Evolutionary conservation across 2,329 filamentous ascomycete genomes (phyloP), one percentile per base, ranked within the genome.

Genomic region (Fusarium longipes): DNA sequence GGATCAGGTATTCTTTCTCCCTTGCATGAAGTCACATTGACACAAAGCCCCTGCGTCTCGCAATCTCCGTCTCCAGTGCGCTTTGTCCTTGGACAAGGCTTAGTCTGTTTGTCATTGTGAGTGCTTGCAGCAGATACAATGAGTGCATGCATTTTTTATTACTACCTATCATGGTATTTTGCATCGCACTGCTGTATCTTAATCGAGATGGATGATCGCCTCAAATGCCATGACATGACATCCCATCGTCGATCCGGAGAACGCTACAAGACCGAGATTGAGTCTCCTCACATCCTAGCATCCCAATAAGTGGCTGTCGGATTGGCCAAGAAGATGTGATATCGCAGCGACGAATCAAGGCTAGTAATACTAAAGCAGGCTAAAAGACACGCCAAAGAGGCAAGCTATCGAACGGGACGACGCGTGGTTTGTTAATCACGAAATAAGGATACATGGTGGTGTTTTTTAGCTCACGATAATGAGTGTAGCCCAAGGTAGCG

Each of bases 21-120:
- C 66, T 67, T 69, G 49, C 66, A 25, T 47, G 20, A 29, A 47
- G 62, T 68, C 66, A 69, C 65, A 65, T 63, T 67, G 57, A 63
- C 61, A 66, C 43, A 48, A 48, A 40, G 35, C 61, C 66, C 65
- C 57, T 68, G 65, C 65, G 66, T 66, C 18, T 40, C 60, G 44
- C 29, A 36, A 61, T 66, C 36, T 66, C 64, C 42, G 50, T 29
- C 29, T 51, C 49, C 17, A 36, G 10, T 45, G 47, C 27, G 42
- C 63, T 49, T 53, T 30, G 27, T 65, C 45, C 27, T 40, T 50
- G 47, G 38, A 44, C 62, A 62, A 54, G 65, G 55, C 60, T 68
- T 50, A 49, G 55, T 40, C 39, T 47, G 42, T 17, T 27, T 25
- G 30, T 25, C 30, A 29, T 60, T 24, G 32, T 47, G 32, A 35